Evolutionary conservation across 305 asterid genomes (phyloP).

Genomic region (Fraxinus paxiana): DNA sequence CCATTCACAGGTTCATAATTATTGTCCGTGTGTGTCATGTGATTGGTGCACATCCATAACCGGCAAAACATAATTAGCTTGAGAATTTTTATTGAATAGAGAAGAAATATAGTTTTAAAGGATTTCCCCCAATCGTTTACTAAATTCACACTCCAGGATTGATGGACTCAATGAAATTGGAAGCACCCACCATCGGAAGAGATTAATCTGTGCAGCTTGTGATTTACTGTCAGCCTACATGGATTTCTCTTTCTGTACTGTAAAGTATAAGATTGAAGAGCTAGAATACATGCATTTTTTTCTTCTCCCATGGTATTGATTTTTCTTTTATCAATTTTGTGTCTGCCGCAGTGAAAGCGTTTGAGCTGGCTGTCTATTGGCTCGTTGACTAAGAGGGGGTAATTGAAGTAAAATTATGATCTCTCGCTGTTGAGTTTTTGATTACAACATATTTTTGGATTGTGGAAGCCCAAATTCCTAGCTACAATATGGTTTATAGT

Average conservation of each 20-base stretch:
- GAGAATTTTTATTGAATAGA: not conserved
- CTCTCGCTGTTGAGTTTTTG: not conserved
- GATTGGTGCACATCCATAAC: not conserved
- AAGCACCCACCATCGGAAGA: conserved; percentile 11
- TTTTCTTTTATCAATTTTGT: not conserved
- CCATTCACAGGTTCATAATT: not conserved
- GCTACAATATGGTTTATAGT: not conserved
- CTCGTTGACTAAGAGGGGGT: conserved; percentile 11
- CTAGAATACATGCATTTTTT: not conserved
- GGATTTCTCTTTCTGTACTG: conserved; percentile 10
- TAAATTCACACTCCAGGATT: conserved; percentile 16
- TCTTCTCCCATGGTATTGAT: not conserved
- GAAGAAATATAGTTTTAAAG: not conserved
- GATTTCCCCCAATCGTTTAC: not conserved
- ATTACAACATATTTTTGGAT: not conserved
- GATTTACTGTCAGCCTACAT: conserved; percentile 2
- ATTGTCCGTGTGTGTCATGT: not conserved
- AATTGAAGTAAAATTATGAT: conserved; percentile 1
- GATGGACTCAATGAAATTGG: not conserved
- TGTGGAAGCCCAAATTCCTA: not conserved
- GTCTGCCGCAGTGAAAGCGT: conserved; percentile 15
- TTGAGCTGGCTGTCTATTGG: conserved; percentile 1
- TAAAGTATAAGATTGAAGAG: conserved; percentile 15
- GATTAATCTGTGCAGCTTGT: conserved; percentile 4
- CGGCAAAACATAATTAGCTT: not conserved